These are phyloP conservation scores for Bruguiera gymnorhiza DNA, from an alignment of 345 rosid genomes.

Conservation along the genomic window DNA sequence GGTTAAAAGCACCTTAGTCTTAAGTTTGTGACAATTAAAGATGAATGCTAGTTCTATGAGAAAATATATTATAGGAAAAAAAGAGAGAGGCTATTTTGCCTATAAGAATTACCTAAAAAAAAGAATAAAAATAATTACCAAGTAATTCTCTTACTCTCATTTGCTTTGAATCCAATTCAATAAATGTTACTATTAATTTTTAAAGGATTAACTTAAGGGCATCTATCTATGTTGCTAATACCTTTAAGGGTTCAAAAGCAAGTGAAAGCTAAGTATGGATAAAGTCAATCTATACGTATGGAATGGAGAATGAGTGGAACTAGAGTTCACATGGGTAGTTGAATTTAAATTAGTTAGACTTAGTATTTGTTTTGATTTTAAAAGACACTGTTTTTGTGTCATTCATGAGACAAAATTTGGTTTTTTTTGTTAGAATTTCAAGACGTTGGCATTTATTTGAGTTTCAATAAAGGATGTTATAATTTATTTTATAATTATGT, in stretches of 20 bases:
- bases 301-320: background rate
- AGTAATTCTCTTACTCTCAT: background rate
- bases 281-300: background rate
- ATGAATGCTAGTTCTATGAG: no score
- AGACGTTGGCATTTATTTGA: background rate
- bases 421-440: background rate
- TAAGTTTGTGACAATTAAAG: background rate
- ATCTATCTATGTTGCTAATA: no score
- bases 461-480: no score
- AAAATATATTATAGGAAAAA: background rate
- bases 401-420: background rate
- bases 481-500: no score
- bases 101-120: background rate
- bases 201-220: no score
- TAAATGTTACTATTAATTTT: no score
- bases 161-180: no score
- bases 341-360: background rate
- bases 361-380: background rate
- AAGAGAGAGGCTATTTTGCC: background rate
- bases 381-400: background rate
- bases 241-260: no score
- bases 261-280: background rate
- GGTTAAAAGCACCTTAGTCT: background rate
- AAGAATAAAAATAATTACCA: background rate
- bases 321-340: background rate